phyloP scores from a whole-genome alignment of 768 basidiomycete species.

The Suillus subaureus region DNA sequence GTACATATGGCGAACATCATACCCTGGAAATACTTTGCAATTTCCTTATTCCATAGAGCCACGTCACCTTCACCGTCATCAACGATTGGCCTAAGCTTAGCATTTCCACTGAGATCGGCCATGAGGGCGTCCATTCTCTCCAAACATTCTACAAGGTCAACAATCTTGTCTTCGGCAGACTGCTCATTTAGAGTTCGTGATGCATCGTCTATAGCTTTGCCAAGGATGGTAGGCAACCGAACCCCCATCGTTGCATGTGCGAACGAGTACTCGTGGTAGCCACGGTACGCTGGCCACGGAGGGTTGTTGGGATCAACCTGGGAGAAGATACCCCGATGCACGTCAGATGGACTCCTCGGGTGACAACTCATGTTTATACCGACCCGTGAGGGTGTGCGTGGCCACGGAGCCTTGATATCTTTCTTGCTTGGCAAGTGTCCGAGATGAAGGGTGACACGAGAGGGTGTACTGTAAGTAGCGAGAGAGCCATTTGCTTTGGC shows the following conservation, averaged over 20 bases:
- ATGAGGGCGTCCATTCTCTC: slow-evolving; percentile 90
- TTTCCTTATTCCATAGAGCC: slow-evolving; percentile 96
- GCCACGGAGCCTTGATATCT: slow-evolving; percentile 72
- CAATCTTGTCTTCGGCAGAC: slow-evolving; percentile 77
- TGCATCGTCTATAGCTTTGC: slow-evolving; percentile 93
- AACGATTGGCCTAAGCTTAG: slow-evolving; percentile 82
- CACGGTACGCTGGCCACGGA: slow-evolving; percentile 80
- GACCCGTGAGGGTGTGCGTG: slow-evolving; percentile 72
- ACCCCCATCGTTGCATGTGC: slow-evolving; percentile 94
- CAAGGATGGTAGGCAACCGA: slow-evolving; percentile 93
- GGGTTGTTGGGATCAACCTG: slow-evolving; percentile 85
- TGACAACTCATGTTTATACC: slow-evolving; percentile 21
- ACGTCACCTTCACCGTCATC: slow-evolving; percentile 94
- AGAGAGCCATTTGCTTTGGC: slow-evolving; percentile 16
- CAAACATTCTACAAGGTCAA: slow-evolving; percentile 85
- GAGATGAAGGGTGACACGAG: slow-evolving; percentile 69
- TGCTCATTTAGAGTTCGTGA: slow-evolving; percentile 87
- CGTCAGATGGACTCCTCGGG: slow-evolving; percentile 2
- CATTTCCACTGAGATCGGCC: slow-evolving; percentile 82
- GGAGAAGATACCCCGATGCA: neutral
- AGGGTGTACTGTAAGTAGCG: slow-evolving; percentile 40
- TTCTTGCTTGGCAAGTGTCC: slow-evolving; percentile 77
- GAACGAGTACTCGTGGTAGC: slow-evolving; percentile 82
- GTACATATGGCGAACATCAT: slow-evolving; percentile 8
- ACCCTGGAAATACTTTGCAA: slow-evolving; percentile 92